Conservation (phyloP, 371 early-diverging fungal genomes). For the Batkoa obscura region DNA sequence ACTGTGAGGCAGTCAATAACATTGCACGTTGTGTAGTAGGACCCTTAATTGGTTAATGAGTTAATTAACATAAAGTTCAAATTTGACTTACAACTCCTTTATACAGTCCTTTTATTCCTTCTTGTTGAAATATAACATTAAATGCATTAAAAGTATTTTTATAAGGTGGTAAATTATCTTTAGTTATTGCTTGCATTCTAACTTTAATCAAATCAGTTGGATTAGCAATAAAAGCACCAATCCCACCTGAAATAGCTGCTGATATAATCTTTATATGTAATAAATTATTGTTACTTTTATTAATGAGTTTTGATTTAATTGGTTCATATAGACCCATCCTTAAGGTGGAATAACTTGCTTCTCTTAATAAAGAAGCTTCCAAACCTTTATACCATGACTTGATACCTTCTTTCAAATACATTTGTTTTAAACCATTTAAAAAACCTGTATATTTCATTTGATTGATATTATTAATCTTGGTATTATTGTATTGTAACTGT, state of each 20-base stretch:
- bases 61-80: not conserved
- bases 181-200: constrained; percentile 4
- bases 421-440: constrained; percentile 10
- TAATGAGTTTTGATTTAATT: constrained; percentile 14
- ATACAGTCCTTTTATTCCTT: constrained; percentile 16
- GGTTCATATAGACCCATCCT: constrained; percentile 31
- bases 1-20: constrained; percentile 25
- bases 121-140: constrained; percentile 10
- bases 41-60: not conserved
- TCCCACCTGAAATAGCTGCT: constrained; percentile 20
- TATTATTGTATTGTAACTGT: constrained; percentile 11
- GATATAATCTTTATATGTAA: constrained; percentile 16
- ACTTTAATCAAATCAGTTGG: constrained; percentile 29
- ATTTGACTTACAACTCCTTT: constrained; percentile 6
- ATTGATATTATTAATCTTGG: not conserved
- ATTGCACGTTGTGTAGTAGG: constrained; percentile 20
- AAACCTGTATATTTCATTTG: constrained; percentile 10
- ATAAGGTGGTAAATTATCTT: constrained; percentile 11
- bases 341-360: constrained; percentile 26
- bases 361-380: constrained; percentile 24
- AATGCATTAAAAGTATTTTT: constrained; percentile 13
- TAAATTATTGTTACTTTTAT: constrained; percentile 6
- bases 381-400: constrained; percentile 19
- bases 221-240: constrained; percentile 25
- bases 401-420: not conserved